Conservation (phyloP, 2,329 filamentous ascomycete genomes). For the Helotiales sp. region DNA sequence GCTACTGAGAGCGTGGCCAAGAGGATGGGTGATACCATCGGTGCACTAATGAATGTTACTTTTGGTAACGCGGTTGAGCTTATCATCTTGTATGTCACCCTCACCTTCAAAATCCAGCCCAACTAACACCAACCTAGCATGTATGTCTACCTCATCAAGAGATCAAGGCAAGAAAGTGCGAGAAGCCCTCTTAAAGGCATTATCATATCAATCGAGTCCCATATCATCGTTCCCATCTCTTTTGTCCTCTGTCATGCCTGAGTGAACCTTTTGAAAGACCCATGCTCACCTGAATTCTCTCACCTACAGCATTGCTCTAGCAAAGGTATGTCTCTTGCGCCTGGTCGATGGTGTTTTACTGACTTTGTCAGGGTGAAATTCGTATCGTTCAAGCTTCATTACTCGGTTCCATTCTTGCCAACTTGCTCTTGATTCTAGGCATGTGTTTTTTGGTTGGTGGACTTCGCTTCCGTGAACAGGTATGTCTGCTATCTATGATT, state of each 20-base stretch:
- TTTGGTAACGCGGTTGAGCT: slow-evolving; percentile 80
- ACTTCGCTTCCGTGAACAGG: slow-evolving; percentile 83
- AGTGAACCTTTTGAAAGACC: slow-evolving; percentile 30
- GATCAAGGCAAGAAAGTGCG: slow-evolving; percentile 47
- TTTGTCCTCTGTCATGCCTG: slow-evolving; percentile 25
- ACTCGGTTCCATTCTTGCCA: slow-evolving; percentile 85
- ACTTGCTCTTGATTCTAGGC: slow-evolving; percentile 83
- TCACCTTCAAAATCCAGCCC: neutral
- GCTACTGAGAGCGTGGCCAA: slow-evolving; percentile 75
- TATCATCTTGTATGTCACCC: slow-evolving; percentile 66
- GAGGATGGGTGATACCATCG: slow-evolving; percentile 71
- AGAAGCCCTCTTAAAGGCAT: slow-evolving; percentile 42
- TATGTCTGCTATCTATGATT: slow-evolving; percentile 34
- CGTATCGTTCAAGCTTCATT: slow-evolving; percentile 89
- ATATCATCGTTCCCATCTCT: slow-evolving; percentile 36
- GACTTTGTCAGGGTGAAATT: slow-evolving; percentile 66
- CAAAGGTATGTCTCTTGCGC: slow-evolving; percentile 51
- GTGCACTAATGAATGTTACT: slow-evolving; percentile 73
- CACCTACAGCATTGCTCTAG: slow-evolving; percentile 66
- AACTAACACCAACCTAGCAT: slow-evolving; percentile 44
- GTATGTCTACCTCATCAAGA: slow-evolving; percentile 48
- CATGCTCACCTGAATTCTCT: slow-evolving; percentile 38
- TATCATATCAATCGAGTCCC: slow-evolving; percentile 48
- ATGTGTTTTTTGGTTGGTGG: slow-evolving; percentile 91
- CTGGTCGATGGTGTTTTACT: slow-evolving; percentile 25